Conservation (phyloP, 139 green algal species). For the Penium margaritaceum region DNA sequence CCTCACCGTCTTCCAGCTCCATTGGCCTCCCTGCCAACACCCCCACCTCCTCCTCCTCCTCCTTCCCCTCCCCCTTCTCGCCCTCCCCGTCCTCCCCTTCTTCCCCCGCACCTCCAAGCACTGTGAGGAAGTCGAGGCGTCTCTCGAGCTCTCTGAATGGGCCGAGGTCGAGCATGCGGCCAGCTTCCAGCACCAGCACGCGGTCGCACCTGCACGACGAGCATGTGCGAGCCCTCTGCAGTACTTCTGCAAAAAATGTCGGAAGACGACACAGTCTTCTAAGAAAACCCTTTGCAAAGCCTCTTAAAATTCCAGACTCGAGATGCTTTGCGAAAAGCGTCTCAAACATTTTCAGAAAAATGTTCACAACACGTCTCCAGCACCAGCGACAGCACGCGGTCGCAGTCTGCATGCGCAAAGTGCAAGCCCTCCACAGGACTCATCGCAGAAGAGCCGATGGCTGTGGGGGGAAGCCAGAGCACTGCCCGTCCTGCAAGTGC, state of each 20-base stretch:
- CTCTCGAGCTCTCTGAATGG: not conserved
- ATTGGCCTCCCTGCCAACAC: not conserved
- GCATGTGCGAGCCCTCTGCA: not conserved
- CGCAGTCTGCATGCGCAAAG: too few species aligned
- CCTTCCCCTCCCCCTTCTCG: not conserved
- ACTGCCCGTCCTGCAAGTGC: not conserved
- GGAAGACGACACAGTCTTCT: not conserved
- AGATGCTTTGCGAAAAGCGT: not conserved
- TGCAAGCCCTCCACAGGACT: too few species aligned
- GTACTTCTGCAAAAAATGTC: not conserved
- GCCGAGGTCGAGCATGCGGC: not conserved
- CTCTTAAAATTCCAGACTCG: too few species aligned
- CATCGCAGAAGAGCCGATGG: too few species aligned
- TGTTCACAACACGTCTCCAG: not conserved
- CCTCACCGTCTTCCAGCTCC: not conserved
- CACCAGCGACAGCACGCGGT: not conserved
- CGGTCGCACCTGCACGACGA: not conserved
- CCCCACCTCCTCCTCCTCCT: not conserved
- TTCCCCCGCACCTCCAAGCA: not conserved
- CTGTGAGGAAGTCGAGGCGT: not conserved
- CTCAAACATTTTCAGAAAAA: not conserved
- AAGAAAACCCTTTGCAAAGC: too few species aligned
- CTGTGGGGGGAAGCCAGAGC: too few species aligned
- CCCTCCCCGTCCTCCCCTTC: not conserved
- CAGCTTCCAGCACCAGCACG: slow-evolving; percentile 5